Evolutionary conservation across 2,329 filamentous ascomycete genomes (phyloP).

Genomic region (Orbilia javanica): DNA sequence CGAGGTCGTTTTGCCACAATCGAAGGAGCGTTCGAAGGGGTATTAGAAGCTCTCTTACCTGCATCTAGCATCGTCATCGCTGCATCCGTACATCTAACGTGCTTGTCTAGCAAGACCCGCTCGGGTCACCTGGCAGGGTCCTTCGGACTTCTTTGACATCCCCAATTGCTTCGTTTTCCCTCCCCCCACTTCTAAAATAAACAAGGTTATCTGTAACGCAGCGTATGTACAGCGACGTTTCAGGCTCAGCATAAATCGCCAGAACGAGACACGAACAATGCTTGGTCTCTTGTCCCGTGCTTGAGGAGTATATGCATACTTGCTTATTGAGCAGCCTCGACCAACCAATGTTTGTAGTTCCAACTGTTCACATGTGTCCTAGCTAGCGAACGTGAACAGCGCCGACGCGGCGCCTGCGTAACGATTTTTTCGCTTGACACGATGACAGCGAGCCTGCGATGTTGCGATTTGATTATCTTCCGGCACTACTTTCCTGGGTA

Average conservation of each 20-base stretch:
- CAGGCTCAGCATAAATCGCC: conserved; percentile 19
- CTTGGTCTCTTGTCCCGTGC: conserved; percentile 8
- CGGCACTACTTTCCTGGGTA: not conserved
- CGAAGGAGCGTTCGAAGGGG: not conserved
- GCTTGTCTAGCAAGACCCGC: not conserved
- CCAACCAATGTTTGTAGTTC: conserved; percentile 1
- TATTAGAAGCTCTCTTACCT: conserved; percentile 27
- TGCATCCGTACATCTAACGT: not conserved
- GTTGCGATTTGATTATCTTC: not conserved
- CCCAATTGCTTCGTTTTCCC: not conserved
- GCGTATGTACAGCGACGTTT: conserved; percentile 22
- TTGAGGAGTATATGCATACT: not conserved
- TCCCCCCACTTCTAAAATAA: conserved; percentile 18
- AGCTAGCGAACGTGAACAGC: not conserved
- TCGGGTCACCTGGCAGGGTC: conserved; percentile 35
- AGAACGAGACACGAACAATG: not conserved
- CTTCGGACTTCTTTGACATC: no score
- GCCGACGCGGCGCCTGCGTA: not conserved
- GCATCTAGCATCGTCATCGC: conserved; percentile 34
- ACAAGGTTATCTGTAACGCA: conserved; percentile 4
- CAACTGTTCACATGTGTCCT: not conserved
- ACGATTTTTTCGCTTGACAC: conserved; percentile 1
- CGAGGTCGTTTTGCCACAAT: conserved; percentile 36
- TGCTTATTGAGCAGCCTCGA: conserved; percentile 2
- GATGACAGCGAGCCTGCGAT: not conserved